A percentile compares a stretch with the other conserved stretches of the same genome.
Evolutionary conservation across 257 asterid genomes (phyloP).

Genomic region (Nicotiana attenuata): DNA sequence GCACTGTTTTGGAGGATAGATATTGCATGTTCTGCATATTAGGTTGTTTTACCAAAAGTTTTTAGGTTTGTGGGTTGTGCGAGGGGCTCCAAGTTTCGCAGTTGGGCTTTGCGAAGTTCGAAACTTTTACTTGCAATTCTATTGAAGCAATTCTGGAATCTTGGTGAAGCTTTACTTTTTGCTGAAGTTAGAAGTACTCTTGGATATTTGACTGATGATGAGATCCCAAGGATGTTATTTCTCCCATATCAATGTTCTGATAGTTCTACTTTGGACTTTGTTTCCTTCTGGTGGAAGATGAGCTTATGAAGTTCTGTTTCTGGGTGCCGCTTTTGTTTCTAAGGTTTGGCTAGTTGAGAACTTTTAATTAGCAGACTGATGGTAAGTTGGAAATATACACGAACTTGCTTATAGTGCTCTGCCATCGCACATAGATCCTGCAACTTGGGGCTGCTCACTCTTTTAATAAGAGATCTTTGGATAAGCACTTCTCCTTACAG

Average conservation of each 20-base stretch:
- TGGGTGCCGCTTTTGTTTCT: background rate
- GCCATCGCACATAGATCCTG: background rate
- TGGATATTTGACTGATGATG: constrained; percentile 4
- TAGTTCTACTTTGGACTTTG: background rate
- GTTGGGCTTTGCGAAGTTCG: background rate
- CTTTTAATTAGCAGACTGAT: background rate
- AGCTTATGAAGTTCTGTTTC: constrained; percentile 1
- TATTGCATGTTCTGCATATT: background rate
- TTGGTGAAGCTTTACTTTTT: background rate
- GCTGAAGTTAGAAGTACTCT: background rate
- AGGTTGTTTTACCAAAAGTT: background rate
- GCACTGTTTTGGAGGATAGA: constrained; percentile 1
- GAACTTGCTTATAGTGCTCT: background rate
- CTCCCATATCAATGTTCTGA: background rate
- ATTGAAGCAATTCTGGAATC: background rate
- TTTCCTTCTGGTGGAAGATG: background rate
- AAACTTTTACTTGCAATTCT: background rate
- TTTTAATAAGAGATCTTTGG: background rate
- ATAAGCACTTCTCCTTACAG: constrained; percentile 8
- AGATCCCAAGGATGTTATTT: background rate
- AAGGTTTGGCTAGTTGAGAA: constrained; percentile 16
- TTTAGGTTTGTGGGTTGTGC: background rate
- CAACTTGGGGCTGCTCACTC: background rate
- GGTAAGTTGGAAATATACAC: background rate
- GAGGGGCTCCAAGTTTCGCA: background rate